Evolutionary conservation across 441 rosid species (phyloP), one percentile per base, ranked within the genome.

Genomic region (Arabidopsis hybrid): DNA sequence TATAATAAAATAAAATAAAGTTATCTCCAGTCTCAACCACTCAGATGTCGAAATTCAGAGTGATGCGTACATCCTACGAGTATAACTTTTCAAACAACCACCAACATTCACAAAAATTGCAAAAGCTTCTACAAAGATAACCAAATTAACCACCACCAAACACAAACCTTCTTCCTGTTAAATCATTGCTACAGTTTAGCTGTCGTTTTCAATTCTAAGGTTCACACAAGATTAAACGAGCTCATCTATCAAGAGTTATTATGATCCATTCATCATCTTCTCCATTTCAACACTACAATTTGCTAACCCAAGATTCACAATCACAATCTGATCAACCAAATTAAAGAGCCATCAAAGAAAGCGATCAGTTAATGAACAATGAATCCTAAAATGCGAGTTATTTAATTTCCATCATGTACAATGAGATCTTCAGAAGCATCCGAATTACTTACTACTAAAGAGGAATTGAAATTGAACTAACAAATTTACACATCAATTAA

Each of bases 401-500:
- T 0, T 13, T 21, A 2, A 4, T 38, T 13, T 55, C 49, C 32
- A 14, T 14, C 17, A 71, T 77, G 49, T 59, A 77, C 72, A 65
- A 65, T 7, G 63, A 72, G 26, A 9, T 2, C 10, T 66, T 45
- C 53, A 53, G 47, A 53, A 60, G 31, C n/a, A 51, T 11, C 51
- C 29, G 17, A 60, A 8, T 21, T 21, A 21, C 26, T 59, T 58
- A 21, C 67, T 32, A 11, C 32, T 31, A 6, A 50, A 45, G 60
- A 52, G 42, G 18, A 71, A 11, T 21, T 8, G 49, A 52, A 36
- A 61, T 60, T 45, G 45, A 72, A n/a, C 78, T 58, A 76, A 38
- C 38, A 32, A n/a, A 64, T 67, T 78, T 78, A 72, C 71, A 72
- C 74, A 72, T 60, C 66, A 67, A 40, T 29, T 6, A 21, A 51